These are phyloP conservation scores for thale cress (Arabidopsis thaliana) DNA, from an alignment of 345 rosid species.

Conservation along the genomic window DNA sequence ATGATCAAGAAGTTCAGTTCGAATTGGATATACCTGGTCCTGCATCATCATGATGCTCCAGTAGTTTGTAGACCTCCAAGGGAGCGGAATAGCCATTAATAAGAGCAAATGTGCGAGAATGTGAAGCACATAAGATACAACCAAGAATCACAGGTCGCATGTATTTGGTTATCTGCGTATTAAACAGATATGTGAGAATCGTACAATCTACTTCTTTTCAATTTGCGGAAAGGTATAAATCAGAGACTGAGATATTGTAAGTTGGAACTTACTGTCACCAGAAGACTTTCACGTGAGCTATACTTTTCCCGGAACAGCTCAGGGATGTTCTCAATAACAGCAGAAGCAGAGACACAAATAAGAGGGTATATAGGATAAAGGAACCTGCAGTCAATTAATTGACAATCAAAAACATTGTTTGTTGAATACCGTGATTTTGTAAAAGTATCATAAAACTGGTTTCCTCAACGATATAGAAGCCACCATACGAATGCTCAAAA, in stretches of 20 bases:
- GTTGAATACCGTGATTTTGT: background rate
- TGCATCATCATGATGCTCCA: slow-evolving; percentile 90
- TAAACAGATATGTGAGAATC: slow-evolving; percentile 8
- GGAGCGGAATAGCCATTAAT: slow-evolving; percentile 91
- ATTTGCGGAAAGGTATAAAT: background rate
- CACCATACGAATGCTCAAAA: slow-evolving; percentile 4
- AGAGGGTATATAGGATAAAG: slow-evolving; percentile 95
- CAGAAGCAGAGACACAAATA: slow-evolving; percentile 92
- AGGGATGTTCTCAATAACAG: slow-evolving; percentile 96
- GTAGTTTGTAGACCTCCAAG: slow-evolving; percentile 75
- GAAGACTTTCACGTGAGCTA: slow-evolving; percentile 53
- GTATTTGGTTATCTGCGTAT: slow-evolving; percentile 73
- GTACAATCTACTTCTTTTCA: background rate
- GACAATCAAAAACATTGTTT: slow-evolving; percentile 13
- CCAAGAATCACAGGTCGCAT: slow-evolving; percentile 75
- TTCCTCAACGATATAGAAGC: slow-evolving; percentile 28
- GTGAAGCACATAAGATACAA: slow-evolving; percentile 84
- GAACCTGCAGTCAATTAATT: slow-evolving; percentile 60
- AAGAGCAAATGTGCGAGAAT: slow-evolving; percentile 84
- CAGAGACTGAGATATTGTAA: slow-evolving; percentile 14
- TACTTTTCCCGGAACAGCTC: slow-evolving; percentile 76
- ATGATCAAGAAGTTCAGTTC: slow-evolving; percentile 12
- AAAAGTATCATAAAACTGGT: background rate
- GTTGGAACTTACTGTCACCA: slow-evolving; percentile 59
- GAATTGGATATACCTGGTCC: slow-evolving; percentile 56